Percentiles rank a stretch among this genome's conserved stretches.
phyloP scores from a whole-genome alignment of 257 asterid genomes.

The Nicotiana benthamiana region DNA sequence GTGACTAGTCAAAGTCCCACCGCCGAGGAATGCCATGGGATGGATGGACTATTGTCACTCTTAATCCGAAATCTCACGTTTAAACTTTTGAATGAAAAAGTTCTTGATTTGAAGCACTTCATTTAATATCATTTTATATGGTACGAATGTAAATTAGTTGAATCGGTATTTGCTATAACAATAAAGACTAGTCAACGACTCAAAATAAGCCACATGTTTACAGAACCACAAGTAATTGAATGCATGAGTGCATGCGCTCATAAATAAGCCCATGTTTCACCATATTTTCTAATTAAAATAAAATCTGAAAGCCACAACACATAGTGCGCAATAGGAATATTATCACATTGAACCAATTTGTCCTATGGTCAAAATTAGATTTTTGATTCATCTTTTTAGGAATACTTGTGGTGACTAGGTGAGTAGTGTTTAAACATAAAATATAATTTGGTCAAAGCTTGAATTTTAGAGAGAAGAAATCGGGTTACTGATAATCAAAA shows the following conservation, averaged over 20 bases:
- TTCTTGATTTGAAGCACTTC: no score
- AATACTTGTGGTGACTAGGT: constrained; percentile 14
- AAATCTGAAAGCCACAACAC: background rate
- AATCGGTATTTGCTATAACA: background rate
- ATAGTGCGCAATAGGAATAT: background rate
- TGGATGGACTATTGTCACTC: no score
- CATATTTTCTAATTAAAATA: background rate
- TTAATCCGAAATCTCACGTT: no score
- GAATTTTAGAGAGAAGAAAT: no score
- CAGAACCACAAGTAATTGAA: constrained; percentile 4
- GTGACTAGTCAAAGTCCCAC: no score
- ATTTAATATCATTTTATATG: accelerated
- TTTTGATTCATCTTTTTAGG: constrained; percentile 14
- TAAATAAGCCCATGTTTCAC: background rate
- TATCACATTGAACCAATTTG: constrained; percentile 13
- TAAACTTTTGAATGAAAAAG: no score
- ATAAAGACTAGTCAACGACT: constrained; percentile 22
- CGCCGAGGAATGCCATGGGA: no score
- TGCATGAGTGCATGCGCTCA: constrained; percentile 1
- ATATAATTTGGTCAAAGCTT: no score
- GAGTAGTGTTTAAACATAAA: no score
- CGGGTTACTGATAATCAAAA: no score
- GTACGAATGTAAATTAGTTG: background rate
- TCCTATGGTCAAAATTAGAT: constrained; percentile 17
- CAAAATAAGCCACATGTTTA: constrained; percentile 9